A percentile compares a stretch with the other conserved stretches of the same genome.
phyloP scores from a whole-genome alignment of 805 yeast species.

The Blastobotrys chiropterorum region DNA sequence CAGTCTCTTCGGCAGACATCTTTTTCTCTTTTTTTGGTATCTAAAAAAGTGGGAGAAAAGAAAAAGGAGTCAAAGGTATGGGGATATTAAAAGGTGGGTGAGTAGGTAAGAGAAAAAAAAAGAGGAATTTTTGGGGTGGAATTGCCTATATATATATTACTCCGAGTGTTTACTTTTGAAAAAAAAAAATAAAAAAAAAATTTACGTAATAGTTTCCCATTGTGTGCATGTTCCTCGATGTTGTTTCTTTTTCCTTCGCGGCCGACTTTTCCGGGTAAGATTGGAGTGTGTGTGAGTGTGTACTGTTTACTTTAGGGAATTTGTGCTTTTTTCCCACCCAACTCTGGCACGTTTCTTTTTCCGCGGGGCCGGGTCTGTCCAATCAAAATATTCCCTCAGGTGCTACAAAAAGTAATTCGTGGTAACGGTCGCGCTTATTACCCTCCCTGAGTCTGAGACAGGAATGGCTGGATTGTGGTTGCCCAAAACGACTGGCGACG shows the following conservation, averaged over 20 bases:
- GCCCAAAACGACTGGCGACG: neutral
- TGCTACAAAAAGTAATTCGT: neutral
- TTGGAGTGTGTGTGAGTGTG: neutral
- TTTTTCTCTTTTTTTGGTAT: neutral
- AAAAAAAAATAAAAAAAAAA: neutral
- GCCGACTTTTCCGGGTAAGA: neutral
- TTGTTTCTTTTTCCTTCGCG: neutral
- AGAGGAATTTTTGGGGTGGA: neutral
- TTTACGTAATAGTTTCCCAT: neutral
- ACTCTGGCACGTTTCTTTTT: neutral
- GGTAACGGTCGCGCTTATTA: neutral
- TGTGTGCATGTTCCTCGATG: neutral
- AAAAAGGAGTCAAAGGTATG: neutral
- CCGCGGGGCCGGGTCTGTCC: neutral
- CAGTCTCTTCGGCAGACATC: constrained; percentile 4
- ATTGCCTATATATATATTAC: constrained; percentile 1
- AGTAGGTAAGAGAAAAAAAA: constrained; percentile 1
- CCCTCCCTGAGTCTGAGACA: neutral
- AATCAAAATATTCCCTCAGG: neutral
- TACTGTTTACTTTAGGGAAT: neutral
- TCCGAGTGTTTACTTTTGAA: neutral
- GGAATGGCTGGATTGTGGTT: neutral
- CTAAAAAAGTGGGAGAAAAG: neutral
- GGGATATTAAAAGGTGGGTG: constrained; percentile 2
- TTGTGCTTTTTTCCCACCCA: neutral